Evolutionary conservation across 352 stramenopile species (phyloP), one percentile per base, ranked within the genome.

Genomic region (Phytophthora ohioensis): DNA sequence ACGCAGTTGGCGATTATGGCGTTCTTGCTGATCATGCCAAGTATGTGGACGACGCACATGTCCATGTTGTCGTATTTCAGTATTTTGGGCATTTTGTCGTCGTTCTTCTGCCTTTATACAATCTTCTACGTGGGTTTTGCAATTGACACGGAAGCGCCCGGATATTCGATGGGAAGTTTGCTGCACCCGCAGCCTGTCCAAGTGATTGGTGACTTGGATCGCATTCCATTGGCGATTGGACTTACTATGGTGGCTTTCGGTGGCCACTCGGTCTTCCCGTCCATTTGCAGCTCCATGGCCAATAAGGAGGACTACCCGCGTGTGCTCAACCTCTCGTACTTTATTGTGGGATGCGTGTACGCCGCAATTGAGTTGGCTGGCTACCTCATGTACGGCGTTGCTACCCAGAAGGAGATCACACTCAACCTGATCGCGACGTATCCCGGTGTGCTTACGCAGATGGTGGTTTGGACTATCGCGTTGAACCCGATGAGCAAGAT

Each of bases 401-500:
- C 82, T 38, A 95, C 88, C 11, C 86, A 92, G 56, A 93, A 97
- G 61, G 90, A 97, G 71, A 93, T 93, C 67, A 94, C 87, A 39
- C 79, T 94, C 12, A 94, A 93, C 70, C 76, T 94, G n/a, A 89
- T 92, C 51, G 80, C 73, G 1, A 75, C 83, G 53, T 92, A 85
- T 57, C 85, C 86, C 0, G 85, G 84, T 5, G 38, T 70, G 13
- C 72, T 94, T 34, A 92, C 87, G 38, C 74, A 81, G 27, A 64
- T 92, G 67, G 83, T 94, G 15, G 72, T 95, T 31, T 94, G 86
- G 87, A 90, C 80, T 47, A 92, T 97, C 64, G 90, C 85, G 54
- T 75, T 97, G 31, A 97, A 95, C 66, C 90, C 90, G 34, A 91
- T 93, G 84, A 95, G 84, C 65, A 97, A 97, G 74, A 93, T 97